A percentile compares a stretch with the other conserved stretches of the same genome.
These are phyloP conservation scores for Cadophora luteo-olivacea DNA, from an alignment of 2,329 filamentous ascomycete genomes.

Conservation along the genomic window DNA sequence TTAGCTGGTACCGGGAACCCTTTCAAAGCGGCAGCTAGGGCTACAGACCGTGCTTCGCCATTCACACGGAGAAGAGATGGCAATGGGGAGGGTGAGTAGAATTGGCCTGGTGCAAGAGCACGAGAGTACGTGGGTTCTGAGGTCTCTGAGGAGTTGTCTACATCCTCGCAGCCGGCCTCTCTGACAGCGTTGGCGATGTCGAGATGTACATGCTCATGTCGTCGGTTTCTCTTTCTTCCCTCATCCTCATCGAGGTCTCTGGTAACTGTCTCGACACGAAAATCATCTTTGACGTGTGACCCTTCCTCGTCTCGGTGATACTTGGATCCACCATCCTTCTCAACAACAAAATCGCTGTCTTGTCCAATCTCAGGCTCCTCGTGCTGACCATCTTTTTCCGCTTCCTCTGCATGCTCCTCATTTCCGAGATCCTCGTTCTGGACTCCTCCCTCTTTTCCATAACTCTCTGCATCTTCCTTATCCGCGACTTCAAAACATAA, in stretches of 20 bases:
- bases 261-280: too few species aligned
- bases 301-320: neutral
- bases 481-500: neutral
- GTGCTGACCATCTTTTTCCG: neutral
- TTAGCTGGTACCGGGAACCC: neutral
- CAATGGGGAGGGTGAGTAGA: constrained; percentile 1
- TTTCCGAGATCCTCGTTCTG: neutral
- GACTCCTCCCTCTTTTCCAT: neutral
- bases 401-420: neutral
- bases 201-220: neutral
- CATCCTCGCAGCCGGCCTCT: neutral
- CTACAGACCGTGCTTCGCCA: constrained; percentile 3
- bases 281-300: neutral
- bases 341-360: neutral
- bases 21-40: neutral
- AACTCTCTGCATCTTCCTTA: neutral
- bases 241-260: too few species aligned
- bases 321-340: neutral
- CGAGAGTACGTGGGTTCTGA: neutral
- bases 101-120: neutral
- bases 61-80: neutral
- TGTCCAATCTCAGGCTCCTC: neutral
- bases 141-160: neutral
- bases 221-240: neutral
- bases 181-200: neutral